Percentiles rank a stretch among this genome's conserved stretches.
phyloP scores from a whole-genome alignment of 257 asterid genomes.

The Solanum verrucosum region DNA sequence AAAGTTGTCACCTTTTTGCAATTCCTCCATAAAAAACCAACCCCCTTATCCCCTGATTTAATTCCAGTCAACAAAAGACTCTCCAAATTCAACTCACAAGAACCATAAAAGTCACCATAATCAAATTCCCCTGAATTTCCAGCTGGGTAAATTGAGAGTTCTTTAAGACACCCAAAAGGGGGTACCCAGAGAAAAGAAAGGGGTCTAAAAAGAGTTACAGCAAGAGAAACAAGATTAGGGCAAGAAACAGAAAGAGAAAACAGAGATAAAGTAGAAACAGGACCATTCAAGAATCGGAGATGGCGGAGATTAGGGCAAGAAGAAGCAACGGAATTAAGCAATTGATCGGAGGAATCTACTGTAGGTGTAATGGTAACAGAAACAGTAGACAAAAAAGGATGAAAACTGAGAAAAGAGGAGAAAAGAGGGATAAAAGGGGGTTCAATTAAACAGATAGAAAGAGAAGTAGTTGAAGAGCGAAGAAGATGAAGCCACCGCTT shows the following conservation, averaged over 20 bases:
- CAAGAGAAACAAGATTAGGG: constrained; percentile 37
- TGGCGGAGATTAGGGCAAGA: constrained; percentile 51
- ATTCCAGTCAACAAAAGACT: constrained; percentile 41
- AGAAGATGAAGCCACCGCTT: constrained; percentile 57
- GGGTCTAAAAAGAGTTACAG: constrained; percentile 44
- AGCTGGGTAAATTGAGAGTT: constrained; percentile 29
- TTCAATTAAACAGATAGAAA: constrained; percentile 28
- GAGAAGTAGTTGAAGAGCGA: constrained; percentile 58
- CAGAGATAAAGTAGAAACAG: constrained; percentile 31
- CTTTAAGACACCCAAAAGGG: constrained; percentile 28
- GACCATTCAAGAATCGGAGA: constrained; percentile 29
- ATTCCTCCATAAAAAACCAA: constrained; percentile 51
- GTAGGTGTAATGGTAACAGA: constrained; percentile 11
- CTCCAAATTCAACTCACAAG: constrained; percentile 36
- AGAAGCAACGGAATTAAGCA: constrained; percentile 27
- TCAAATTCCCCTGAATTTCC: constrained; percentile 9
- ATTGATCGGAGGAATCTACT: constrained; percentile 10
- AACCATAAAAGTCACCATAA: not conserved
- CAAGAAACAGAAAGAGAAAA: constrained; percentile 37
- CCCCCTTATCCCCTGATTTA: constrained; percentile 34
- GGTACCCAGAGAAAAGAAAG: constrained; percentile 39
- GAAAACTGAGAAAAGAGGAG: constrained; percentile 34
- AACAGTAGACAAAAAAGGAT: constrained; percentile 46
- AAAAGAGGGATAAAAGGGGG: constrained; percentile 22
- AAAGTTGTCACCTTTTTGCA: constrained; percentile 44